Base-by-base conservation (phyloP, 2,329 filamentous ascomycete species). In the Fusarium graminum region DNA sequence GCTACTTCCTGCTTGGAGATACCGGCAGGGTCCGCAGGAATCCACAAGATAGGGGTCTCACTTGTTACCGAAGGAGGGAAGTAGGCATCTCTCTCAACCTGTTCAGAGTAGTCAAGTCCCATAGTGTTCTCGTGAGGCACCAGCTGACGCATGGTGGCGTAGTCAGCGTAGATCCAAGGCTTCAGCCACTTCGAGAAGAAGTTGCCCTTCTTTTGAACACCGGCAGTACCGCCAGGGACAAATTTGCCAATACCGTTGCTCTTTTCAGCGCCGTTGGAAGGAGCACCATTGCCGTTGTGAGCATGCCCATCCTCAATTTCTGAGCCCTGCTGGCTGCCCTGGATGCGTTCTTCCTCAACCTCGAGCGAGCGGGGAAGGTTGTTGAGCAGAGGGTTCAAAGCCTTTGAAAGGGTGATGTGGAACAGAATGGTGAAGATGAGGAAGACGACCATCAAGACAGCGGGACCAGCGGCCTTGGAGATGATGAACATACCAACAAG, bases 401-500 rank as follows among this genome's bases (percentile, higher is more conserved):
- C 89, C 25, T 83, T 81, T 74, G 88, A 88, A 55, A 96, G 81
- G 25, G 88, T 88, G 55, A 93, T 76, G 74, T 97, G 92, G 79
- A 91, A 94, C 25, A 97, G 82, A 17, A 91, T 80, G 14, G 90
- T 89, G 77, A 94, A 91, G 74, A 95, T 76, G 54, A 94, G 81
- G 78, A 93, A 91, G 67, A 91, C 79, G 55, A 90, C 85, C 85
- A 93, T 93, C 36, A 96, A 80, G 29, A 92, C 82, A 59, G 94
- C 79, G 2, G 92, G 93, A 1, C 91, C 91, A 13, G 89, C 74
- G 2, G 87, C 86, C 51, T 82, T 79, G 80, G 86, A 86, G 55
- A 94, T 87, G 41, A 86, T 87, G 74, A 97, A 95, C 36, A 97
- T 85, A 51, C 93, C 93, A 64, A 96, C 87, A 70, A 97, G 81